Conservation (phyloP, 805 yeast species). For the Schwanniomyces vanrijiae region DNA sequence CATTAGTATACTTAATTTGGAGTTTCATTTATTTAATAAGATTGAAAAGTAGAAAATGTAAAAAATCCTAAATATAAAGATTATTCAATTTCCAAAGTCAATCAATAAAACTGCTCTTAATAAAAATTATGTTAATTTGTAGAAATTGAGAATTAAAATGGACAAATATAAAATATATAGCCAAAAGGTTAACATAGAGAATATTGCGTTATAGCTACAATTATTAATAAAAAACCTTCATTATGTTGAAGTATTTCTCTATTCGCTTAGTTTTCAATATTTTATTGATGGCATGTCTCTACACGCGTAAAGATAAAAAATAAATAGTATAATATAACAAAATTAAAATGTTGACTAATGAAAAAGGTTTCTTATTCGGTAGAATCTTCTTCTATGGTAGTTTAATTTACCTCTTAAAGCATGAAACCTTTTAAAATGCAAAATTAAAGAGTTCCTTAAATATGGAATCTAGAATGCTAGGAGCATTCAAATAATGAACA, state of each 20-base stretch:
- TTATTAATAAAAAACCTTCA: too few relatives aligned
- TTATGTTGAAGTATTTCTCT: not conserved
- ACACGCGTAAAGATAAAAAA: not conserved
- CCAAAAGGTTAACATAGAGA: too few relatives aligned
- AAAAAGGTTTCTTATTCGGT: not conserved
- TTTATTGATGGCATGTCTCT: not conserved
- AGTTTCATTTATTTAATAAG: too few relatives aligned
- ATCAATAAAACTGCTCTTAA: too few relatives aligned
- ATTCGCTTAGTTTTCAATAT: not conserved
- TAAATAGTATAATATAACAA: not conserved
- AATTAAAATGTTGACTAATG: not conserved
- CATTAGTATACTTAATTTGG: too few relatives aligned
- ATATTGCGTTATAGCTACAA: too few relatives aligned
- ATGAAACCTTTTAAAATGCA: slow-evolving; percentile 1
- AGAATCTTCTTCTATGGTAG: not conserved
- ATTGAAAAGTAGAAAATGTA: too few relatives aligned
- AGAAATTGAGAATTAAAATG: too few relatives aligned
- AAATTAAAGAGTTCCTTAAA: slow-evolving; percentile 1
- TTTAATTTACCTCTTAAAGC: not conserved
- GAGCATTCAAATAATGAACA: not conserved
- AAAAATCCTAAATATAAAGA: too few relatives aligned
- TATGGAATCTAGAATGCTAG: not conserved
- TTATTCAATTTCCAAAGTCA: too few relatives aligned
- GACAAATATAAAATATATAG: too few relatives aligned
- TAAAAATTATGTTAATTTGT: too few relatives aligned